Conservation (phyloP, 2,329 filamentous ascomycete species). For the Didymella keratinophila region DNA sequence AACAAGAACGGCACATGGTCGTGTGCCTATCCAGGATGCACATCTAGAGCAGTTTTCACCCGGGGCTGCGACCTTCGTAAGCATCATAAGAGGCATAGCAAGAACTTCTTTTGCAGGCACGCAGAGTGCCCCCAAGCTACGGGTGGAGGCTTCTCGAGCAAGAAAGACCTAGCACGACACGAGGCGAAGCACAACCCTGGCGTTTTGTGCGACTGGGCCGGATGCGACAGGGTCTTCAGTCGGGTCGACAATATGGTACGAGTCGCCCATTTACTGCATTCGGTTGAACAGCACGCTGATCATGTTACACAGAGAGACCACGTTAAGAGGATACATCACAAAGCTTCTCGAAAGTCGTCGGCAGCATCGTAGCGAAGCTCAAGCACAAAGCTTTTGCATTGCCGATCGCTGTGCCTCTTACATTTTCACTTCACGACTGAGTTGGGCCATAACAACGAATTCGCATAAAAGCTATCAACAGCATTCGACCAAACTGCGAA, state of each 20-base stretch:
- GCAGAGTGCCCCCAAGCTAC: slow-evolving; percentile 65
- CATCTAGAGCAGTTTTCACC: slow-evolving; percentile 65
- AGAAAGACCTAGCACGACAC: slow-evolving; percentile 68
- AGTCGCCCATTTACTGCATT: slow-evolving; percentile 3
- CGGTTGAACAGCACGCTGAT: slow-evolving; percentile 26
- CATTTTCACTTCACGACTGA: background rate
- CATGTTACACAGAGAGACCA: slow-evolving; percentile 46
- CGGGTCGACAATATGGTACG: slow-evolving; percentile 69
- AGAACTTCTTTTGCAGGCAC: slow-evolving; percentile 67
- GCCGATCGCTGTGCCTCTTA: background rate
- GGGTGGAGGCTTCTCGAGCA: slow-evolving; percentile 67
- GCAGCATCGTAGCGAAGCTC: slow-evolving; percentile 20
- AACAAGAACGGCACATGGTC: slow-evolving; percentile 63
- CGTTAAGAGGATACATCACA: slow-evolving; percentile 52
- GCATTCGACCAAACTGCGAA: background rate
- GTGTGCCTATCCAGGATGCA: slow-evolving; percentile 66
- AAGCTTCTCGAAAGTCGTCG: slow-evolving; percentile 42
- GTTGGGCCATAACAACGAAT: background rate
- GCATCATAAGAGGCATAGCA: slow-evolving; percentile 69
- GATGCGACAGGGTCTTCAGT: slow-evolving; percentile 66
- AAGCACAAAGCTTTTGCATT: slow-evolving; percentile 4
- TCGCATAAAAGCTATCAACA: background rate
- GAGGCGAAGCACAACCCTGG: slow-evolving; percentile 69
- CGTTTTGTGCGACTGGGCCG: slow-evolving; percentile 66
- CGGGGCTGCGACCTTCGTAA: slow-evolving; percentile 69